phyloP scores from a whole-genome alignment of 2,329 filamentous ascomycete species.

The Diaporthe sp. region DNA sequence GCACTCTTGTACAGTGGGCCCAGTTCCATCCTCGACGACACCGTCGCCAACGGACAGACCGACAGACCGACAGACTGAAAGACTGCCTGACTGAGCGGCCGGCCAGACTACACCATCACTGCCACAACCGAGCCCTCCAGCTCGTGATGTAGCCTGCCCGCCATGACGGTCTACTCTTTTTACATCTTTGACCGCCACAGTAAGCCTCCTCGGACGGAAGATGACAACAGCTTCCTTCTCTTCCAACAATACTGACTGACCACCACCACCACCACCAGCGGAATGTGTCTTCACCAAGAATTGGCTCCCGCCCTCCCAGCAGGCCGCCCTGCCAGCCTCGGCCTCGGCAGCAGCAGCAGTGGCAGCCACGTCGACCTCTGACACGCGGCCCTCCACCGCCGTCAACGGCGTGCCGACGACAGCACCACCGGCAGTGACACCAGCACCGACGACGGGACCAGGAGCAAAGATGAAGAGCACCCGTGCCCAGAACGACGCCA shows the following conservation, averaged over 20 bases:
- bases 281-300: conserved; percentile 96
- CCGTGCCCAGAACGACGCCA: conserved; percentile 80
- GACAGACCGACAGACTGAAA: no score
- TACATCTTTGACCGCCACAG: conserved; percentile 99
- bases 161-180: conserved; percentile 96
- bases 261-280: conserved; percentile 66
- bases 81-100: background rate
- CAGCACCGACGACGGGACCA: conserved; percentile 8
- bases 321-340: conserved; percentile 55
- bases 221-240: background rate
- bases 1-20: conserved; percentile 28
- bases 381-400: conserved; percentile 43
- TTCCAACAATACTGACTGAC: conserved; percentile 38
- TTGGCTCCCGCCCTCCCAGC: conserved; percentile 73
- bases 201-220: conserved; percentile 59
- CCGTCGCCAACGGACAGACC: conserved; percentile 14
- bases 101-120: background rate
- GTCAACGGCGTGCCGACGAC: conserved; percentile 39
- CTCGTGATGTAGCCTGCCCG: conserved; percentile 47
- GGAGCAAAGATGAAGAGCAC: conserved; percentile 27
- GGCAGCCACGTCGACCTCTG: conserved; percentile 59
- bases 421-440: conserved; percentile 36
- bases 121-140: conserved; percentile 34
- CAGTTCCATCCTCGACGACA: conserved; percentile 17
- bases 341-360: conserved; percentile 44